Conservation (phyloP, 192 early-diverging fungal genomes). For the Backusella macrospora region DNA sequence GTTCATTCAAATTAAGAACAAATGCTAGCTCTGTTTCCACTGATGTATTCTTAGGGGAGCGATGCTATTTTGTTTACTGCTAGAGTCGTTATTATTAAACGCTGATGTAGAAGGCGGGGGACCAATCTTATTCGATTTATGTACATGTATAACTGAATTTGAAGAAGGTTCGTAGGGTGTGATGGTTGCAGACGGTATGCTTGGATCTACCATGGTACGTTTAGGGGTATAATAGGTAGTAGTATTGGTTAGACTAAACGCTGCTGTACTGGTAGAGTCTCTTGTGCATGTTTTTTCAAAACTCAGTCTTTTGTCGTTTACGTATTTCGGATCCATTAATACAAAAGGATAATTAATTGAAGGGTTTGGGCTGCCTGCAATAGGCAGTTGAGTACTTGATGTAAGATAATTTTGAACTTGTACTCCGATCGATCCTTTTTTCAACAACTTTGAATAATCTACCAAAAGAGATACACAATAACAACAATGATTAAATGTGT, state of each 20-base stretch:
- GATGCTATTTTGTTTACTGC: slow-evolving; percentile 7
- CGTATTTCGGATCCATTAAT: slow-evolving; percentile 19
- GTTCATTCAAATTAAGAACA: background rate
- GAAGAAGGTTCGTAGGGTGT: background rate
- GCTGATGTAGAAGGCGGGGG: background rate
- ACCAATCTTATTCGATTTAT: slow-evolving; percentile 2
- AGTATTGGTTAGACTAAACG: background rate
- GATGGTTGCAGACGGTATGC: background rate
- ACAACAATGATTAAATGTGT: background rate
- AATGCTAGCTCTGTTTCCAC: background rate
- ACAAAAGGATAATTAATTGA: slow-evolving; percentile 11
- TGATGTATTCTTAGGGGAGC: slow-evolving; percentile 13
- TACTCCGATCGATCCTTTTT: slow-evolving; percentile 14
- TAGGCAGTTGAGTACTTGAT: background rate
- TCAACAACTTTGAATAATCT: slow-evolving; percentile 20
- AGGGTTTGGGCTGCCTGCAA: background rate
- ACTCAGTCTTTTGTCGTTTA: background rate
- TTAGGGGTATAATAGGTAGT: slow-evolving; percentile 1
- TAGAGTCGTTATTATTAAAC: background rate
- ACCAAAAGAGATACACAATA: background rate
- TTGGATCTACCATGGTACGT: background rate
- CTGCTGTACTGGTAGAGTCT: background rate
- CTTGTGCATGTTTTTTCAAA: background rate
- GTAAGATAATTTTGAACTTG: slow-evolving; percentile 17
- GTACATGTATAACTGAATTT: slow-evolving; percentile 2